Percentiles rank a stretch among this genome's conserved stretches.
Conservation (phyloP, 1,284 basidiomycete genomes). For the Nidula niveotomentosa region DNA sequence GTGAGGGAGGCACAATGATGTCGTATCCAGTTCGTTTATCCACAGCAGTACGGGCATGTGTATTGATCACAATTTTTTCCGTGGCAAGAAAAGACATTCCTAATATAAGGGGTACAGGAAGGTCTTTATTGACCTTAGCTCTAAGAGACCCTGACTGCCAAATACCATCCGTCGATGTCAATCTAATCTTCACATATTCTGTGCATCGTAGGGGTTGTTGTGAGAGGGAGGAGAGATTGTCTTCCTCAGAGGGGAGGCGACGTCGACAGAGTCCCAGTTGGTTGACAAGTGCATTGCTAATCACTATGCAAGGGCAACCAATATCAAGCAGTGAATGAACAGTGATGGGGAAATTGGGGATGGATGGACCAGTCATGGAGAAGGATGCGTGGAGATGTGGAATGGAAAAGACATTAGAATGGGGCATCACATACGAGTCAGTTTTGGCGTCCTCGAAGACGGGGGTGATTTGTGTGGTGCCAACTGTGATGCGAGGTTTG, state of each 20-base stretch:
- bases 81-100: conserved; percentile 18
- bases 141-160: conserved; percentile 13
- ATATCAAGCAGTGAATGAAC: conserved; percentile 1
- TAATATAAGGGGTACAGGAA: conserved; percentile 15
- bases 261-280: not conserved
- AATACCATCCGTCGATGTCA: conserved; percentile 8
- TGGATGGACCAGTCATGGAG: not conserved
- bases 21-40: conserved; percentile 15
- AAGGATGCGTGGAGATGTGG: conserved; percentile 1
- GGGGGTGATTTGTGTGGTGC: not conserved
- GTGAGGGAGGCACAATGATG: conserved; percentile 13
- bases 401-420: not conserved
- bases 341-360: not conserved
- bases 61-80: conserved; percentile 16
- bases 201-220: not conserved
- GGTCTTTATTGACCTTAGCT: conserved; percentile 9
- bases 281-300: not conserved
- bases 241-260: not conserved
- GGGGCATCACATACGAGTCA: conserved; percentile 2
- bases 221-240: not conserved
- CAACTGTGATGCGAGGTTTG: not conserved
- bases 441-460: not conserved
- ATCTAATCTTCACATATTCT: conserved; percentile 11
- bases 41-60: conserved; percentile 11
- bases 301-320: not conserved